Evolutionary conservation across 208 protist species (phyloP).

Genomic region (Leishmania tarentolae): DNA sequence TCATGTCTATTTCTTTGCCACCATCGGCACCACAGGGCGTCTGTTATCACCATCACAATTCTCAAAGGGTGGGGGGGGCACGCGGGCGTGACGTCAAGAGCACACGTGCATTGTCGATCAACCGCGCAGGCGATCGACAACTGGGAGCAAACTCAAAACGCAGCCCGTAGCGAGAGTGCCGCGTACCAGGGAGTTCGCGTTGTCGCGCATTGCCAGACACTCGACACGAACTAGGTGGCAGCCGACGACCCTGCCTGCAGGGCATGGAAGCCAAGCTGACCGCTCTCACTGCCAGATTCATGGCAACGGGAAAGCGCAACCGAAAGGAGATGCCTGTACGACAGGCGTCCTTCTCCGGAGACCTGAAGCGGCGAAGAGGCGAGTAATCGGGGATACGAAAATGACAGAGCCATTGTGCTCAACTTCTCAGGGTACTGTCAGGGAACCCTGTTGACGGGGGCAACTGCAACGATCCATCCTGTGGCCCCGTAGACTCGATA

Average conservation of each 20-base stretch:
- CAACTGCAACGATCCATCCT: too few relatives aligned
- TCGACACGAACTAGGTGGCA: not conserved
- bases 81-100: not conserved
- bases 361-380: not conserved
- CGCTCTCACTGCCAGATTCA: not conserved
- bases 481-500: too few relatives aligned
- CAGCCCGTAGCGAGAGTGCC: not conserved
- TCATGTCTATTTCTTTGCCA: not conserved
- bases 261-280: not conserved
- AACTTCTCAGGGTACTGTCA: not conserved
- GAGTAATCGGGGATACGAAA: not conserved
- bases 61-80: not conserved
- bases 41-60: not conserved
- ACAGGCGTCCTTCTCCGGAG: not conserved
- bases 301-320: not conserved
- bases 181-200: not conserved
- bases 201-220: not conserved
- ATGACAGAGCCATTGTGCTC: not conserved
- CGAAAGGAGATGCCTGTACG: not conserved
- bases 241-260: not conserved
- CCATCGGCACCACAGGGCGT: not conserved
- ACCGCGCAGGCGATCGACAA: not conserved
- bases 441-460: not conserved
- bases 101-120: not conserved
- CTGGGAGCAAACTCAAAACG: not conserved